Conservation (phyloP, 352 stramenopile species). For the Pythium grandisporangium region DNA sequence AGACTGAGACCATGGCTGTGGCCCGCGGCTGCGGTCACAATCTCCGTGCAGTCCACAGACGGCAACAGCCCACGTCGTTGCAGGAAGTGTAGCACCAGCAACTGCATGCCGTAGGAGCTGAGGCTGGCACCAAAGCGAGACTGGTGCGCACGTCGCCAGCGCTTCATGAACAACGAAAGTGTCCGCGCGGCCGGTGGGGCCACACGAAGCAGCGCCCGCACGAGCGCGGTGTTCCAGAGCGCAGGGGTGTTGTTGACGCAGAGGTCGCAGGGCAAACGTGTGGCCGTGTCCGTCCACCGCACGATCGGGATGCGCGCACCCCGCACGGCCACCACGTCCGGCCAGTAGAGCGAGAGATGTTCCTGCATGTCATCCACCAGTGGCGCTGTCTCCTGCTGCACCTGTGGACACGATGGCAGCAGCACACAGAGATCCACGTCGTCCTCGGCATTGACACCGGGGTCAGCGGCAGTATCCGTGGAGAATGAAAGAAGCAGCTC, state of each 20-base stretch:
- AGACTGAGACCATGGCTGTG: slow-evolving; percentile 12
- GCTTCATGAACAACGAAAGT: slow-evolving; percentile 44
- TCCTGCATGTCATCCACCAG: slow-evolving; percentile 56
- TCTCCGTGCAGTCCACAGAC: slow-evolving; percentile 24
- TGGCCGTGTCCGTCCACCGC: slow-evolving; percentile 31
- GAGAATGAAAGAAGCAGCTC: slow-evolving; percentile 14
- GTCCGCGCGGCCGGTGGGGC: background rate
- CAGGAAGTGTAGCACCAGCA: slow-evolving; percentile 65
- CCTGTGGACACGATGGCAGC: slow-evolving; percentile 36
- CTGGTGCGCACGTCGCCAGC: slow-evolving; percentile 27
- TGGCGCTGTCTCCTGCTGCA: slow-evolving; percentile 35
- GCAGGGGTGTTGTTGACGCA: slow-evolving; percentile 79
- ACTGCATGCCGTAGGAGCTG: slow-evolving; percentile 61
- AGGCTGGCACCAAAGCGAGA: slow-evolving; percentile 22
- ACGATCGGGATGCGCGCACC: slow-evolving; percentile 65
- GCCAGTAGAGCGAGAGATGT: slow-evolving; percentile 53
- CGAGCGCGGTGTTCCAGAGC: slow-evolving; percentile 71
- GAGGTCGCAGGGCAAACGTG: slow-evolving; percentile 44
- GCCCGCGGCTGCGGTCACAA: slow-evolving; percentile 11
- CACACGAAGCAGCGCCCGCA: slow-evolving; percentile 12
- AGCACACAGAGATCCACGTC: slow-evolving; percentile 74
- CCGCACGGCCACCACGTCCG: slow-evolving; percentile 17
- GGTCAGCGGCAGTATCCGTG: too few species aligned
- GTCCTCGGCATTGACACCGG: slow-evolving; percentile 4
- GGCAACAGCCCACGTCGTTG: slow-evolving; percentile 38